phyloP scores from a whole-genome alignment of 139 green algal species.

The Chlamydomonas asymmetrica region DNA sequence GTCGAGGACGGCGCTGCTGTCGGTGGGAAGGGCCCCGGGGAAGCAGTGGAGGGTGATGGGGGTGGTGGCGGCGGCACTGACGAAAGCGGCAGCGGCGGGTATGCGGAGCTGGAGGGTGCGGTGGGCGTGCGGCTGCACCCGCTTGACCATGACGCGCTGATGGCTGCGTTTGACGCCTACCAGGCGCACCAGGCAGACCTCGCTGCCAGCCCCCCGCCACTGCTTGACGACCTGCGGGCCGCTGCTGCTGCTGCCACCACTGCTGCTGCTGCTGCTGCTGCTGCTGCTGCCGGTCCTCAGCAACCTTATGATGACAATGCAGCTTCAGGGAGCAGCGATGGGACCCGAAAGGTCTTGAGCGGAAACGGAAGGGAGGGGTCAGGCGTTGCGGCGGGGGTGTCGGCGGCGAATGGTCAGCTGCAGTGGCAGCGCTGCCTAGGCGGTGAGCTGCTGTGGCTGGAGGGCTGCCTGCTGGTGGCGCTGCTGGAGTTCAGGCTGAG shows the following conservation, averaged over 20 bases:
- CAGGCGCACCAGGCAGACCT: not conserved
- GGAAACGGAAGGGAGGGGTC: no score
- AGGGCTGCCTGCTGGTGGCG: slow-evolving; percentile 24
- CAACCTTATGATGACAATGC: no score
- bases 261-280: no score
- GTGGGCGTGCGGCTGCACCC: slow-evolving; percentile 15
- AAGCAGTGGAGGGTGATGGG: not conserved
- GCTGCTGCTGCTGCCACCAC: no score
- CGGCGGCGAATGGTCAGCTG: not conserved
- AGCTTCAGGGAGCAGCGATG: no score
- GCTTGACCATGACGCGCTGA: not conserved
- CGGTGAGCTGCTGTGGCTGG: slow-evolving; percentile 19
- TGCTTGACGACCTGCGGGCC: no score
- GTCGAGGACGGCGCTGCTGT: not conserved
- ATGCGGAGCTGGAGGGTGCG: slow-evolving; percentile 13
- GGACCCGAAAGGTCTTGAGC: no score
- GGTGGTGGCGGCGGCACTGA: not conserved
- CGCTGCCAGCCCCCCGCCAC: no score
- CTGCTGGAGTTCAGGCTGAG: slow-evolving; percentile 10
- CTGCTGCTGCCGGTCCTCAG: no score
- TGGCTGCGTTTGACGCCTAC: slow-evolving; percentile 4
- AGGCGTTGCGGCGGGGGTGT: no score
- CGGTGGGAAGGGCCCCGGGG: no score
- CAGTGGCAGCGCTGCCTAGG: slow-evolving; percentile 10
- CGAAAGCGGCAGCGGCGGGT: not conserved